Conservation (phyloP, 2,329 filamentous ascomycete species). For the Aspergillus pseudonomiae region DNA sequence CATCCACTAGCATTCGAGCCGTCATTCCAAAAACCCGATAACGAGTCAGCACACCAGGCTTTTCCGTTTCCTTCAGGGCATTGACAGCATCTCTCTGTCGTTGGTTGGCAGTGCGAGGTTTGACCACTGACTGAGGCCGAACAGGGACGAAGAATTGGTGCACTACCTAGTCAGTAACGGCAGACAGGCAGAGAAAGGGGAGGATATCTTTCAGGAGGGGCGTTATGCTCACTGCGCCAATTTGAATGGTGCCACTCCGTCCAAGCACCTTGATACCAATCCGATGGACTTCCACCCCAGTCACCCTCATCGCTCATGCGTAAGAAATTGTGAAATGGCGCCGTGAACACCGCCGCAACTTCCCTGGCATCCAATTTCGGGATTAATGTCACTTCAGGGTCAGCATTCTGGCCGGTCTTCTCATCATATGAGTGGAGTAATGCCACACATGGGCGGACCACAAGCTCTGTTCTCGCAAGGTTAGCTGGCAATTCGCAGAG, state of each 20-base stretch:
- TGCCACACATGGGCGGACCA: constrained; percentile 75
- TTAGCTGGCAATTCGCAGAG: constrained; percentile 81
- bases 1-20: constrained; percentile 84
- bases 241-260: constrained; percentile 72
- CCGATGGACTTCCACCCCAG: constrained; percentile 48
- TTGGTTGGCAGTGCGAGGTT: constrained; percentile 50
- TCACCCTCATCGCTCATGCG: constrained; percentile 59
- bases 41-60: constrained; percentile 52
- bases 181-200: neutral
- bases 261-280: constrained; percentile 89
- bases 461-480: constrained; percentile 72
- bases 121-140: constrained; percentile 68
- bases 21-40: constrained; percentile 97
- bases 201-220: neutral
- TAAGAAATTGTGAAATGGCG: constrained; percentile 83
- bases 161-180: constrained; percentile 50
- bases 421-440: constrained; percentile 69
- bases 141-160: constrained; percentile 93
- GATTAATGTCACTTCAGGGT: constrained; percentile 71
- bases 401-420: constrained; percentile 44
- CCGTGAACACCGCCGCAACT: constrained; percentile 91
- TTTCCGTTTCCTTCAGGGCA: constrained; percentile 52
- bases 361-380: constrained; percentile 85
- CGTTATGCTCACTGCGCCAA: constrained; percentile 63
- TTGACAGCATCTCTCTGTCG: constrained; percentile 46